Evolutionary conservation across 2,329 filamentous ascomycete species (phyloP).

Genomic region (Epichloe typhina): DNA sequence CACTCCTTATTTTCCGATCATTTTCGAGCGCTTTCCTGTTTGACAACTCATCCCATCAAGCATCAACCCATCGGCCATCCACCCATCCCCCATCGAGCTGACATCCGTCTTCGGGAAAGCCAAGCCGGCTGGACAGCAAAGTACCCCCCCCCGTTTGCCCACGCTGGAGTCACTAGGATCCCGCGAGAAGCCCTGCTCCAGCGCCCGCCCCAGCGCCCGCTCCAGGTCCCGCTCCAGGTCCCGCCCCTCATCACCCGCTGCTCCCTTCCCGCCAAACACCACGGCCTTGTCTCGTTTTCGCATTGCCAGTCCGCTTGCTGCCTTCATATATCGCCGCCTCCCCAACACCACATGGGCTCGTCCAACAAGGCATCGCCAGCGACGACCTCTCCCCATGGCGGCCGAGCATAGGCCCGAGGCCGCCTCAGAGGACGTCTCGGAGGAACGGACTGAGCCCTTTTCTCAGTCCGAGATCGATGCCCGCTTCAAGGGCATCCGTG

Average conservation of each 20-base stretch:
- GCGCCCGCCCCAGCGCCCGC: not conserved
- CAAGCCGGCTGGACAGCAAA: not conserved
- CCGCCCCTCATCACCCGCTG: conserved; percentile 1
- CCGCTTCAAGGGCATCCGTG: conserved; percentile 31
- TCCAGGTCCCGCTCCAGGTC: not conserved
- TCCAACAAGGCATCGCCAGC: conserved; percentile 2
- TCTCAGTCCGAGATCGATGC: conserved; percentile 42
- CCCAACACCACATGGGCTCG: conserved; percentile 1
- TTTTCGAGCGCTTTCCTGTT: not conserved
- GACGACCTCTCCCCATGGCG: conserved; percentile 22
- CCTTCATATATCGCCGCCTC: conserved; percentile 3
- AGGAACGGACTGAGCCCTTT: conserved; percentile 46
- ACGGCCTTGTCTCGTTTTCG: not conserved
- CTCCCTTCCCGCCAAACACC: not conserved
- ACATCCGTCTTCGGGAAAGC: not conserved
- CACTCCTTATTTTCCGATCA: not conserved
- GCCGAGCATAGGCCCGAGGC: conserved; percentile 28
- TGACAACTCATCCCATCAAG: not conserved
- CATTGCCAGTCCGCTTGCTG: not conserved
- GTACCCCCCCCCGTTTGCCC: not conserved
- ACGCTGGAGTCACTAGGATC: not conserved
- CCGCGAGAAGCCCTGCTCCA: not conserved
- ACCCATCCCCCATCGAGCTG: not conserved
- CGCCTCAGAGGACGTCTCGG: conserved; percentile 25
- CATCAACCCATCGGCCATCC: no score